Evolutionary conservation across 2,329 filamentous ascomycete species (phyloP).

Genomic region (Pochonia chlamydosporia): DNA sequence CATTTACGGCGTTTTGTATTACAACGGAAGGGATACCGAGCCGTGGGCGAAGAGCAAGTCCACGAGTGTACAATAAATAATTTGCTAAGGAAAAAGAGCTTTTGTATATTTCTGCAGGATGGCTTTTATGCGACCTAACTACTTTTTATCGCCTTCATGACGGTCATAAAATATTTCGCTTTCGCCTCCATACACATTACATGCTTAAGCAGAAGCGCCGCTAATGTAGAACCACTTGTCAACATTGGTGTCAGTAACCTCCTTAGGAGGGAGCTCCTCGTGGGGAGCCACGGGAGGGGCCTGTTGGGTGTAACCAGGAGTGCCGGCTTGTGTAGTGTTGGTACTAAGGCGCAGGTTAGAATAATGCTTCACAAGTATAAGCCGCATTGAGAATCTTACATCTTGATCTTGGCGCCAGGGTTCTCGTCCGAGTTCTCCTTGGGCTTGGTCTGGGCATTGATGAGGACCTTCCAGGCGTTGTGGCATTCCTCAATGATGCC

Average conservation of each 20-base stretch:
- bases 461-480: slow-evolving; percentile 95
- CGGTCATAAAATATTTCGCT: not conserved
- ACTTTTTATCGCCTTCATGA: slow-evolving; percentile 9
- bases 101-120: slow-evolving; percentile 22
- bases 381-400: slow-evolving; percentile 53
- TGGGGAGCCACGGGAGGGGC: slow-evolving; percentile 71
- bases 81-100: slow-evolving; percentile 8
- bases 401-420: slow-evolving; percentile 49
- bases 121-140: not conserved
- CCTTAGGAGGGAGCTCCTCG: slow-evolving; percentile 76
- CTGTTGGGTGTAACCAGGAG: slow-evolving; percentile 63
- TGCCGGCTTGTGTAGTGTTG: slow-evolving; percentile 68
- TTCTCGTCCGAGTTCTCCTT: slow-evolving; percentile 36
- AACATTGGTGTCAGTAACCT: slow-evolving; percentile 92
- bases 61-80: slow-evolving; percentile 11
- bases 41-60: slow-evolving; percentile 11
- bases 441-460: slow-evolving; percentile 78
- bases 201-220: slow-evolving; percentile 72
- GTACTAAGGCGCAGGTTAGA: slow-evolving; percentile 44
- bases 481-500: slow-evolving; percentile 94
- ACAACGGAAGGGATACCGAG: not conserved
- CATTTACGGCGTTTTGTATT: slow-evolving; percentile 26
- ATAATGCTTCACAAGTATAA: not conserved
- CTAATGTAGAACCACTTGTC: slow-evolving; percentile 99
- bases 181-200: not conserved